A percentile compares a stretch with the other conserved stretches of the same genome.
These are phyloP conservation scores for Fagus crenata DNA, from an alignment of 306 rosid genomes.

Conservation along the genomic window DNA sequence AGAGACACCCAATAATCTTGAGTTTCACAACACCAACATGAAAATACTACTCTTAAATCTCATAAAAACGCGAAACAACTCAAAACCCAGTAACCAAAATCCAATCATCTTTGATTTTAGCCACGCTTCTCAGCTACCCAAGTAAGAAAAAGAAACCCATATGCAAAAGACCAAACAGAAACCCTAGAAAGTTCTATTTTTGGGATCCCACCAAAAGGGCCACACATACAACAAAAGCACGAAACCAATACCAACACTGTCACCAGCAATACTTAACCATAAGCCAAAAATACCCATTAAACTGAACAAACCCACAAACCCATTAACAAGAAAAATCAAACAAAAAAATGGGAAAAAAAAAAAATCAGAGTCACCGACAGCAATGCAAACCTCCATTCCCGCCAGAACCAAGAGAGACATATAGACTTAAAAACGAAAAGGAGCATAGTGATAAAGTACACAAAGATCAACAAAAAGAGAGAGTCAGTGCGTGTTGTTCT, in stretches of 20 bases:
- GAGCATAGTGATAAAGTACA: neutral
- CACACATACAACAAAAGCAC: neutral
- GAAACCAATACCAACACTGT: neutral
- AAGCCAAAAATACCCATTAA: constrained; percentile 5
- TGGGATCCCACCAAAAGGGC: neutral
- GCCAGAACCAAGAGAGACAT: constrained; percentile 3
- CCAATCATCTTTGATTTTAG: neutral
- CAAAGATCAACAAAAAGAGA: neutral
- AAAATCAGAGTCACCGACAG: neutral
- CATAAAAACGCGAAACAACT: neutral
- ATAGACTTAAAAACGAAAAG: neutral
- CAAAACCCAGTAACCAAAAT: neutral
- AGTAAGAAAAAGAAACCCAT: neutral
- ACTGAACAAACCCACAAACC: neutral
- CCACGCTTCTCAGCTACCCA: neutral
- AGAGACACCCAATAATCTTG: neutral
- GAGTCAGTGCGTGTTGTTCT: neutral
- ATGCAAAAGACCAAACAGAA: constrained; percentile 3
- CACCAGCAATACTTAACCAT: no score
- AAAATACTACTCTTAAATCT: neutral
- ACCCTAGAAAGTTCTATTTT: constrained; percentile 8
- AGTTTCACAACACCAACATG: neutral
- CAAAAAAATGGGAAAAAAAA: neutral
- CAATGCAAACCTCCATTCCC: constrained; percentile 14
- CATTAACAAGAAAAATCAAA: neutral